phyloP scores from a whole-genome alignment of 805 yeast species.

The Candida easanensis region DNA sequence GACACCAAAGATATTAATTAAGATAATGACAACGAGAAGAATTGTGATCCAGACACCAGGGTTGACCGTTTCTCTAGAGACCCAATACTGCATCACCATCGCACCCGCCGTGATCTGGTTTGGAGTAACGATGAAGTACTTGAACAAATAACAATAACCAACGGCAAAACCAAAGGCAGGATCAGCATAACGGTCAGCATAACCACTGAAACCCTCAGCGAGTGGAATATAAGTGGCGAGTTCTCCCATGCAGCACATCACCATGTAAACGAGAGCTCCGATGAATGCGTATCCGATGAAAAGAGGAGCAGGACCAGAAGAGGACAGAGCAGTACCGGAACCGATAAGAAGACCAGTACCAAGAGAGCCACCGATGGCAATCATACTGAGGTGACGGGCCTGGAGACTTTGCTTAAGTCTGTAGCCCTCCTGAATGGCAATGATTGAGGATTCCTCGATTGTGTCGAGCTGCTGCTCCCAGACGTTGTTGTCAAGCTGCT shows the following conservation, averaged over 20 bases:
- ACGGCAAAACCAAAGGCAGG: conserved; percentile 29
- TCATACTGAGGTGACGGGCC: conserved; percentile 55
- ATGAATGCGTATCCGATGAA: conserved; percentile 63
- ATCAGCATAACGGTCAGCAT: conserved; percentile 44
- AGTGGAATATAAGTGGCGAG: conserved; percentile 66
- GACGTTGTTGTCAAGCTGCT: no score
- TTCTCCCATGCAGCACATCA: conserved; percentile 68
- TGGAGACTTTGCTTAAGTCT: conserved; percentile 36
- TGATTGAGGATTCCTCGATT: conserved; percentile 14
- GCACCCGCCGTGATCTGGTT: conserved; percentile 58
- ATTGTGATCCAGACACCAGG: conserved; percentile 62
- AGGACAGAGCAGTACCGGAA: conserved; percentile 53
- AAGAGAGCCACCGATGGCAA: conserved; percentile 69
- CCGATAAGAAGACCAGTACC: conserved; percentile 73
- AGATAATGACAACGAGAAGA: conserved; percentile 34
- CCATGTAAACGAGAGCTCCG: conserved; percentile 69
- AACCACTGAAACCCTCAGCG: conserved; percentile 65
- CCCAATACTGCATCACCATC: conserved; percentile 48
- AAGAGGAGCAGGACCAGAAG: conserved; percentile 57
- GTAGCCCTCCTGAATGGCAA: conserved; percentile 26
- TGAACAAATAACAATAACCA: conserved; percentile 28
- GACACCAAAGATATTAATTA: conserved; percentile 53
- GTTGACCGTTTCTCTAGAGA: conserved; percentile 35
- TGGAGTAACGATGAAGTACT: conserved; percentile 26
- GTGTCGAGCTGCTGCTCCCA: no score